A percentile compares a stretch with the other conserved stretches of the same genome.
These are phyloP conservation scores for Artemisia argyi DNA, from an alignment of 129 eudicot genomes.

Conservation along the genomic window DNA sequence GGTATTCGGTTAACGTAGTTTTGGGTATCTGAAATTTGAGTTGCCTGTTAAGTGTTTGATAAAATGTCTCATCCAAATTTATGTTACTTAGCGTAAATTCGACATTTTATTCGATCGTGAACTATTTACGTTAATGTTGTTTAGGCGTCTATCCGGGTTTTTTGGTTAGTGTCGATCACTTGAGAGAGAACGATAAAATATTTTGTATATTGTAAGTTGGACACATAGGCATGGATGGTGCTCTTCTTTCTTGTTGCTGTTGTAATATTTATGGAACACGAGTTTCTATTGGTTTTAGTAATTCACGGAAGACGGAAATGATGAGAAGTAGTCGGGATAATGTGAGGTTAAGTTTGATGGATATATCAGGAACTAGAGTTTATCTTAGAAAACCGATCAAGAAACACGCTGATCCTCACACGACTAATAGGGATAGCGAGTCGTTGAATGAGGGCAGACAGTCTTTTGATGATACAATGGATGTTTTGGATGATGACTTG, in stretches of 20 bases:
- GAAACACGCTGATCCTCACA: conserved; percentile 48
- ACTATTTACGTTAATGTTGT: neutral
- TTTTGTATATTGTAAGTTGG: conserved; percentile 20
- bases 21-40: neutral
- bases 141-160: neutral
- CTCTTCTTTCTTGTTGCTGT: conserved; percentile 27
- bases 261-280: conserved; percentile 6
- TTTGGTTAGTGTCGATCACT: neutral
- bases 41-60: conserved; percentile 33
- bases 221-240: conserved; percentile 24
- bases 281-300: neutral
- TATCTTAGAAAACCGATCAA: conserved; percentile 51
- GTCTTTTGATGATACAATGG: conserved; percentile 16
- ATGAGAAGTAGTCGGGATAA: neutral
- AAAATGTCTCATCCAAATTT: conserved; percentile 26
- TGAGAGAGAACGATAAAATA: conserved; percentile 2
- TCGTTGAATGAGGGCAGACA: conserved; percentile 31
- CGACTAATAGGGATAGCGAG: conserved; percentile 30
- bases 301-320: neutral
- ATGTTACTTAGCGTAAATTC: neutral
- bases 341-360: conserved; percentile 13
- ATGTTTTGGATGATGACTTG: conserved; percentile 19
- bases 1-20: neutral
- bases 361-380: conserved; percentile 29
- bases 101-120: neutral